Evolutionary conservation across 345 rosid genomes (phyloP), one percentile per base, ranked within the genome.

Genomic region (Tarenaya hassleriana): DNA sequence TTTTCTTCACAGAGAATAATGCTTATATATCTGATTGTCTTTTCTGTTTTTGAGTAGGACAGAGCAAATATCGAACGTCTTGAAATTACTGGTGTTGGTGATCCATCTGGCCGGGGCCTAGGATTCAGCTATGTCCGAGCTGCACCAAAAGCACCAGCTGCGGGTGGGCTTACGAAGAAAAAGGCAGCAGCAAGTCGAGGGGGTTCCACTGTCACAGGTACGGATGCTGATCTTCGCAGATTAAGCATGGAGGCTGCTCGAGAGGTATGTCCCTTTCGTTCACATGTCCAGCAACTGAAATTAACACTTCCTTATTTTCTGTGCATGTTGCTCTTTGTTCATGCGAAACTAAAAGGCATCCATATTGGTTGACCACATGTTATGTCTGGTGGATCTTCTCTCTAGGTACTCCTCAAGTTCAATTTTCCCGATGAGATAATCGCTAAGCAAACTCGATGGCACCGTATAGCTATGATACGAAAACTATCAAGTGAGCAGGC

Each of bases 181-280:
- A 92, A 92, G 56, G 78, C 88, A 59, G 94, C 88, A 44, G 85
- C 86, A 35, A 66, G 72, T 70, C 84, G 91, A 53, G 96, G 92
- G 62, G 91, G 86, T 63, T 70, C 98, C 58, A 82, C 86, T 33
- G 95, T 92, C 29, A 88, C 98, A 51, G 97, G 98, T 45, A 88
- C 98, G 49, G 98, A 92, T 85, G 96, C 98, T 60, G 98, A 92
- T 70, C 83, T 92, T 53, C 98, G 97, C 44, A 79, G 98, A 72
- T 67, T 92, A 72, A 92, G 97, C 74, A 88, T 92, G 98, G 98
- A 92, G 72, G 98, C 97, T 64, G 98, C 97, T 63, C 77, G 98
- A 50, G 98, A 88, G 91, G 97, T 92, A 55, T 45, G 68, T 43
- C 39, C 52, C 16, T 50, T 51, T 54, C 32, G 45, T 60, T 65